A percentile compares a stretch with the other conserved stretches of the same genome.
These are phyloP conservation scores for Xylaria sp. DNA, from an alignment of 2,329 filamentous ascomycete species.

Conservation along the genomic window DNA sequence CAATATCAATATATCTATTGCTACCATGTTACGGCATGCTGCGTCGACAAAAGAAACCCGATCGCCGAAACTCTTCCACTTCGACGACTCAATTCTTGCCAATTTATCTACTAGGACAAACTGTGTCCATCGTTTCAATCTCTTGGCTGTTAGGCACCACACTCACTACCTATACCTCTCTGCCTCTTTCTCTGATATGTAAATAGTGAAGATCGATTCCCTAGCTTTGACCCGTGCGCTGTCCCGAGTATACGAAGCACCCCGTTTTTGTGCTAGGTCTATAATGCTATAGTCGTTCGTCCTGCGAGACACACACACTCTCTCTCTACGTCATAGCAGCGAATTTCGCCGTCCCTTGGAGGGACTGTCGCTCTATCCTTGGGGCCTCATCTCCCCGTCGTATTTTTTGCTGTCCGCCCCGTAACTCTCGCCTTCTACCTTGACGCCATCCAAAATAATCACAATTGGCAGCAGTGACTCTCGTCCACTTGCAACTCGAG, in stretches of 20 bases:
- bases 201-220: constrained; percentile 16
- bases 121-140: not conserved
- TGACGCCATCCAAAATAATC: constrained; percentile 2
- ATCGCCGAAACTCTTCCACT: constrained; percentile 6
- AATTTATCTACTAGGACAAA: not conserved
- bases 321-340: constrained; percentile 26
- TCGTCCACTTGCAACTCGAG: constrained; percentile 2
- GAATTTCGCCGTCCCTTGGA: not conserved
- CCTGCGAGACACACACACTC: constrained; percentile 4
- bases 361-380: constrained; percentile 12
- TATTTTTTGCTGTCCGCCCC: not conserved
- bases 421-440: not conserved
- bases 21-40: not conserved
- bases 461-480: constrained; percentile 2
- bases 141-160: not conserved
- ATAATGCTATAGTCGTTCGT: constrained; percentile 5
- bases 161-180: not conserved
- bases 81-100: not conserved
- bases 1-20: not conserved
- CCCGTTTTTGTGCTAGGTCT: constrained; percentile 1
- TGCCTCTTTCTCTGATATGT: constrained; percentile 19
- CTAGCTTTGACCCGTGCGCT: constrained; percentile 6
- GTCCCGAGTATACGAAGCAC: constrained; percentile 9
- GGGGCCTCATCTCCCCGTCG: constrained; percentile 3
- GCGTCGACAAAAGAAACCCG: constrained; percentile 17